phyloP scores from a whole-genome alignment of 306 rosid species.

The Hippophae rhamnoides region DNA sequence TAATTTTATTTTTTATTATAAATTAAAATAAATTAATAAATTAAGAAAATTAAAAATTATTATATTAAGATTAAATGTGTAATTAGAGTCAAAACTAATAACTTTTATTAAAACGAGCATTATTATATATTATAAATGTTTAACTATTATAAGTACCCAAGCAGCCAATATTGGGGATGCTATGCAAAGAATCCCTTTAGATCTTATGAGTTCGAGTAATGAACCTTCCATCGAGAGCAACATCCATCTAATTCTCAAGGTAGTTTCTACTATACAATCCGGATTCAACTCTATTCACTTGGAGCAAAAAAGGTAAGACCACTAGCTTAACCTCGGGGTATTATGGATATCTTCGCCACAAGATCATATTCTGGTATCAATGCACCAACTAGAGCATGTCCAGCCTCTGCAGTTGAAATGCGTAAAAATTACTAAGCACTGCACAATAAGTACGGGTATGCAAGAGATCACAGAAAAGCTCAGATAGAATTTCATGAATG shows the following conservation, averaged over 20 bases:
- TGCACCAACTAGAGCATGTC: slow-evolving; percentile 74
- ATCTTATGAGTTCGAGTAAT: no score
- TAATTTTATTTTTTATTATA: no score
- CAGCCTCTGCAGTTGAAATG: slow-evolving; percentile 68
- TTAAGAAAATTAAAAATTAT: no score
- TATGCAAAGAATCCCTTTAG: no score
- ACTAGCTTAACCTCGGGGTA: slow-evolving; percentile 82
- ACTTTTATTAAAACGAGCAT: no score
- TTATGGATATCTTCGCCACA: slow-evolving; percentile 94
- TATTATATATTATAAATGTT: no score
- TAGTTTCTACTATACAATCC: slow-evolving; percentile 94
- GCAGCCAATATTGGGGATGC: no score
- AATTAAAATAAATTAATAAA: no score
- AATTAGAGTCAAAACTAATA: no score
- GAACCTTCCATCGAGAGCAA: no score
- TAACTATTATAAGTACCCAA: no score
- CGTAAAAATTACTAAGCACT: not conserved
- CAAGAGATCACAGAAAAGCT: not conserved
- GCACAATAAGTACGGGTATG: not conserved
- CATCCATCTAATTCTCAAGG: slow-evolving; percentile 63
- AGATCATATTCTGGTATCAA: slow-evolving; percentile 63
- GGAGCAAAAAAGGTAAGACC: slow-evolving; percentile 61
- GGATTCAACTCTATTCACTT: slow-evolving; percentile 59
- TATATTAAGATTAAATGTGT: no score
- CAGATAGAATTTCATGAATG: not conserved